Conservation (phyloP, 2,329 filamentous ascomycete genomes). For the Trichocomaceae sp. region DNA sequence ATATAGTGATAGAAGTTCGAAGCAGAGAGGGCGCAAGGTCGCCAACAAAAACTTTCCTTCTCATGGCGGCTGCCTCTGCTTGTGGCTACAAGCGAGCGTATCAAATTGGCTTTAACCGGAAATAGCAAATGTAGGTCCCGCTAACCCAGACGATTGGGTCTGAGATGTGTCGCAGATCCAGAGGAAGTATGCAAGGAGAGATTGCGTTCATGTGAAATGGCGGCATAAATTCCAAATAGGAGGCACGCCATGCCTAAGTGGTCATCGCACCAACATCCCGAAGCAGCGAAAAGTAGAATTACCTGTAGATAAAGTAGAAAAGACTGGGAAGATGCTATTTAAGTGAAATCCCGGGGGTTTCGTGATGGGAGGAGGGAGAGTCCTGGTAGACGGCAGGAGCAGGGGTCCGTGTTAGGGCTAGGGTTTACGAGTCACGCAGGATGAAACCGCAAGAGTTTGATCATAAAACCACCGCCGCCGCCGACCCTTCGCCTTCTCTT, state of each 20-base stretch:
- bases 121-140: constrained; percentile 1
- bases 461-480: background rate
- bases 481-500: background rate
- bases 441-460: constrained; percentile 9
- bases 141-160: background rate
- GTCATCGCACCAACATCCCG: background rate
- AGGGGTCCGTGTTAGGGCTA: constrained; percentile 7
- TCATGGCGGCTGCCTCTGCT: background rate
- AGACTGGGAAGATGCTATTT: background rate
- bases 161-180: constrained; percentile 10
- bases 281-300: background rate
- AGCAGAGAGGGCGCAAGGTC: background rate
- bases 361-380: background rate
- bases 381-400: background rate
- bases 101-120: background rate
- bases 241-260: background rate
- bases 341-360: background rate
- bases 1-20: background rate
- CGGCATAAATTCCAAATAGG: background rate
- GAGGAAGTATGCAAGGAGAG: background rate
- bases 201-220: background rate
- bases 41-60: background rate
- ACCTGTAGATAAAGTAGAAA: background rate
- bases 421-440: background rate
- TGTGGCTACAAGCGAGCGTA: background rate